These are phyloP conservation scores for Neurospora sp. DNA, from an alignment of 495 filamentous ascomycete species.

Conservation along the genomic window DNA sequence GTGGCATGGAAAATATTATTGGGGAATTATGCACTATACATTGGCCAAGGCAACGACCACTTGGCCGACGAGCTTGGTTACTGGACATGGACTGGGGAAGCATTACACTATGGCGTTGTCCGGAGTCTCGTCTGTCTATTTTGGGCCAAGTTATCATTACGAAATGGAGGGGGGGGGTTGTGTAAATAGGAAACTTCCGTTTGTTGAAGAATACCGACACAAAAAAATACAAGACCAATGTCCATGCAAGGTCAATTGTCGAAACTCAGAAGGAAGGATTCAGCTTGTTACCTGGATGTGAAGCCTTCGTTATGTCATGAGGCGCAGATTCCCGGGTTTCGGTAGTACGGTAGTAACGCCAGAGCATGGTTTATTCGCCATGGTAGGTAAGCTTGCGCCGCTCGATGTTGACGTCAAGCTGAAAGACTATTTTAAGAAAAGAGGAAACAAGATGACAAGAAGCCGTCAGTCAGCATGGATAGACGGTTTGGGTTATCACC, in stretches of 20 bases:
- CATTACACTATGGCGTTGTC: conserved; percentile 6
- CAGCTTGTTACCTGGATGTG: not conserved
- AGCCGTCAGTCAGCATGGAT: not conserved
- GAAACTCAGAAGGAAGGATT: not conserved
- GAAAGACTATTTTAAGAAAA: not conserved
- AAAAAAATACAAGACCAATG: not conserved
- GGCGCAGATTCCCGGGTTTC: not conserved
- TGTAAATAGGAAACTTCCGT: conserved; percentile 1
- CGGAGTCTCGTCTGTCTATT: not conserved
- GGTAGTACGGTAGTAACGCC: not conserved
- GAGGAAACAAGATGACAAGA: not conserved
- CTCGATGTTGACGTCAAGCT: not conserved
- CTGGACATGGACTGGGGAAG: conserved; percentile 2
- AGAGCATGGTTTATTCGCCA: not conserved
- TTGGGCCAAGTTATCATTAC: not conserved
- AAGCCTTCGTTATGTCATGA: not conserved
- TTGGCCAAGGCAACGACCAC: not conserved
- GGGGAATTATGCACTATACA: not conserved
- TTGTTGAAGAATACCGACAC: not conserved
- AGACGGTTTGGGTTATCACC: not conserved
- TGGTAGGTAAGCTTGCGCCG: not conserved
- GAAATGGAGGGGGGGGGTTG: not conserved
- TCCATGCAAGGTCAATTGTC: not conserved
- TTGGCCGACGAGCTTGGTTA: not conserved
- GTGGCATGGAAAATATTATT: not conserved